These are phyloP conservation scores for Exophiala phaeomuriformis DNA, from an alignment of 2,329 filamentous ascomycete genomes.

Conservation along the genomic window DNA sequence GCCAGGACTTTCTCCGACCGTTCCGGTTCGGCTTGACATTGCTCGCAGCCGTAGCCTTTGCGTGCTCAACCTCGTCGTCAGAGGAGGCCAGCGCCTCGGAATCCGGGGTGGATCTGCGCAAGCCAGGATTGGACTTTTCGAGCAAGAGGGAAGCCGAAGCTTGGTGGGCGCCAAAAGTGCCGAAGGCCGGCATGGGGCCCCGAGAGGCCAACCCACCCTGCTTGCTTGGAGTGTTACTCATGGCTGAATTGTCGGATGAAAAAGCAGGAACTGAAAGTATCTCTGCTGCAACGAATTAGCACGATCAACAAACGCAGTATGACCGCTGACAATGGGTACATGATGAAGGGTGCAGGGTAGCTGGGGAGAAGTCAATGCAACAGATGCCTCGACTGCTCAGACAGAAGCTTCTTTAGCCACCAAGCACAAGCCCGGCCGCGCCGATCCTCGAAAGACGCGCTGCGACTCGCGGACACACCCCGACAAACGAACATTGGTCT, in stretches of 20 bases:
- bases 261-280: not conserved
- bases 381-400: too few species aligned
- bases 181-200: constrained; percentile 26
- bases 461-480: not conserved
- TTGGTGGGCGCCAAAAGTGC: constrained; percentile 23
- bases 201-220: constrained; percentile 16
- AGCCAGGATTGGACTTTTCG: constrained; percentile 62
- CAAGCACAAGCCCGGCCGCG: too few species aligned
- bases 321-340: too few species aligned
- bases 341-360: too few species aligned
- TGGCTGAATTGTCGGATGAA: constrained; percentile 8
- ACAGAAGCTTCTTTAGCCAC: too few species aligned
- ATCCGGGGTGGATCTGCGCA: constrained; percentile 80
- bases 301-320: not conserved
- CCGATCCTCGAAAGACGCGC: not conserved
- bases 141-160: constrained; percentile 61
- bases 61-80: constrained; percentile 75
- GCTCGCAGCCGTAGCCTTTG: constrained; percentile 38
- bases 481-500: not conserved
- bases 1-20: constrained; percentile 69
- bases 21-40: constrained; percentile 52
- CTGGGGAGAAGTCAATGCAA: too few species aligned
- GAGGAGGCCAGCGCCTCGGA: constrained; percentile 90
- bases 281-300: constrained; percentile 7
- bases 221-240: constrained; percentile 21